Evolutionary conservation across 2,329 filamentous ascomycete genomes (phyloP).

Genomic region (Fusarium dimerum): DNA sequence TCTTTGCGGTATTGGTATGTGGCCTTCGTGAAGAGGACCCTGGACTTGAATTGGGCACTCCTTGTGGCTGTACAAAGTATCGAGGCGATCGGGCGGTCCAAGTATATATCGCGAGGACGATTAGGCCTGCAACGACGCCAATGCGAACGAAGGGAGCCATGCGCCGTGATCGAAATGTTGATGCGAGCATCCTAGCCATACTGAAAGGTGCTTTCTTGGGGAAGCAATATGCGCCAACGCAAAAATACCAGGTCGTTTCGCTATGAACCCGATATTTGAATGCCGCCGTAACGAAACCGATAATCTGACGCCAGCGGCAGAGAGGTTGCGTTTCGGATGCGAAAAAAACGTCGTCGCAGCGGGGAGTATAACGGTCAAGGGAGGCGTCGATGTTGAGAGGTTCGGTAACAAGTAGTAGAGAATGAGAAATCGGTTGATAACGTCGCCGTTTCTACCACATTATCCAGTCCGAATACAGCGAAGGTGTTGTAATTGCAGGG

Average conservation of each 20-base stretch:
- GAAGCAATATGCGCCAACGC: not conserved
- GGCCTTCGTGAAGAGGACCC: constrained; percentile 2
- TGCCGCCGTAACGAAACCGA: constrained; percentile 10
- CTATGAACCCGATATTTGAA: constrained; percentile 1
- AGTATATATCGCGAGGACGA: constrained; percentile 36
- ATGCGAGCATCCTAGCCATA: constrained; percentile 39
- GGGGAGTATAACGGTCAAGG: constrained; percentile 11
- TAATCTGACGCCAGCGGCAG: constrained; percentile 26
- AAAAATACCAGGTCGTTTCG: not conserved
- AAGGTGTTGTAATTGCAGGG: constrained; percentile 1
- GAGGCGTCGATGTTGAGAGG: not conserved
- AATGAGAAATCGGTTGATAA: not conserved
- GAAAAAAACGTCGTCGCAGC: constrained; percentile 8
- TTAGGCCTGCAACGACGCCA: constrained; percentile 36
- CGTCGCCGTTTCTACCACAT: not conserved
- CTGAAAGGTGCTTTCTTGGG: constrained; percentile 3
- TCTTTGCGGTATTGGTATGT: not conserved
- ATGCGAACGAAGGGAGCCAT: constrained; percentile 46
- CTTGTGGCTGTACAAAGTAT: constrained; percentile 6
- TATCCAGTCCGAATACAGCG: not conserved
- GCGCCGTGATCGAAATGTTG: constrained; percentile 44
- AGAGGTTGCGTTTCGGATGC: constrained; percentile 17
- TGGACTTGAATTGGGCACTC: not conserved
- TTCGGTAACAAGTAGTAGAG: not conserved
- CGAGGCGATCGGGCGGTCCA: constrained; percentile 22